A percentile compares a stretch with the other conserved stretches of the same genome.
Evolutionary conservation across 1,284 basidiomycete genomes (phyloP).

Genomic region (Ceratobasidium sp.): DNA sequence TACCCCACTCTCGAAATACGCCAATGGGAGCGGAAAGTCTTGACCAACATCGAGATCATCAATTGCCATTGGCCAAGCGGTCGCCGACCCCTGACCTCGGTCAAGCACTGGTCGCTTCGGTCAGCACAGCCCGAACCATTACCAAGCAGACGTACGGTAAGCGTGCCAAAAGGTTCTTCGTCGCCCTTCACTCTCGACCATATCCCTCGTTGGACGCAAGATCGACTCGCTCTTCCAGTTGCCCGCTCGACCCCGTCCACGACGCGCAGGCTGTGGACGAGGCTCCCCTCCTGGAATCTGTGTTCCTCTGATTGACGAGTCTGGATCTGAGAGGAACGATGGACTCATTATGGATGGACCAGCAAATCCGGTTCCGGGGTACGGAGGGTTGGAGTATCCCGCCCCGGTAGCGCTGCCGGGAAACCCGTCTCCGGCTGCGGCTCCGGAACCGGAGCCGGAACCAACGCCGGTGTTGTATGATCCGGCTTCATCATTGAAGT

Average conservation of each 20-base stretch:
- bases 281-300: neutral
- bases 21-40: slow-evolving; percentile 13
- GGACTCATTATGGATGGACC: neutral
- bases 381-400: no score
- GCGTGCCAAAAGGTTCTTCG: slow-evolving; percentile 34
- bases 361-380: no score
- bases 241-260: slow-evolving; percentile 26
- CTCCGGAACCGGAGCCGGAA: neutral
- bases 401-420: neutral
- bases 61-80: slow-evolving; percentile 3
- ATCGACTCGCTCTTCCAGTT: slow-evolving; percentile 37
- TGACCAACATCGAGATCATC: slow-evolving; percentile 26
- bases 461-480: slow-evolving; percentile 19
- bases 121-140: neutral
- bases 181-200: slow-evolving; percentile 20
- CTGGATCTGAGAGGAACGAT: neutral
- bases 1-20: slow-evolving; percentile 28
- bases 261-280: neutral
- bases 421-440: neutral
- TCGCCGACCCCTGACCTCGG: neutral
- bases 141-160: slow-evolving; percentile 7
- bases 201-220: slow-evolving; percentile 22
- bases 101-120: neutral
- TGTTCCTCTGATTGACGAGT: neutral
- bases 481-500: neutral